Base-by-base conservation (phyloP, 192 early-diverging fungal species). In the Coemansia sp. region DNA sequence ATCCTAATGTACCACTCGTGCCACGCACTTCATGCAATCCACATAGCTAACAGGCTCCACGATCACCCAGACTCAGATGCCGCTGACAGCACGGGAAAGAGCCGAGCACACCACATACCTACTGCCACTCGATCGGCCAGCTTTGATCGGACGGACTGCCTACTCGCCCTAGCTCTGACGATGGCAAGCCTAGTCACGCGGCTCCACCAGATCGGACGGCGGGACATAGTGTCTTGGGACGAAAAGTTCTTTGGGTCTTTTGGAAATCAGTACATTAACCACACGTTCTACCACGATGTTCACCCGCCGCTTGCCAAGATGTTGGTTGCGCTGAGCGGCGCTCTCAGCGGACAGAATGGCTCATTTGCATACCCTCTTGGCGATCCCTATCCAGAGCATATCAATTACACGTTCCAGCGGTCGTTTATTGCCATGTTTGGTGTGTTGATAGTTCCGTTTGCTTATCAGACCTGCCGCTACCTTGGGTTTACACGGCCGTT, bases 241-340 rank as follows among this genome's bases (percentile, higher is more conserved):
- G 97, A 99, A 74, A 92, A 96, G 19, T 94, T 98, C 66, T 97
- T 98, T 86, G 97, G 95, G 63, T 94, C 95, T 86, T 99, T 99
- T 79, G 97, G 91, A 20, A 92, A 92, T 8, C 81, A 93, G 74
- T 99, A 99, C 75, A 73, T 99, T 32, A 94, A 96, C 60, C 85
- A 91, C 20, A 91, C 91, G 42, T 98, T 98, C 71, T 99, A 98
- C 68, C 93, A 93, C 74, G 97, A 99, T 77, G 95, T 99, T 2
- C 97, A 99, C 68, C 96, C 97, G n/a, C 95, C 96, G 6, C 82
- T 98, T 43, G 91, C 89, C 45, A 93, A 93, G 74, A 91, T 91
- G 81, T 69, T 92, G 32, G 77, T 89, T 39, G 91, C 87, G 10
- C 63, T 92, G 41, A 62, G 87, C 46, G 91, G 87, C 39, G 59